These are phyloP conservation scores for Suhomyces panamericanus DNA, from an alignment of 1,139 yeast genomes.

Conservation along the genomic window DNA sequence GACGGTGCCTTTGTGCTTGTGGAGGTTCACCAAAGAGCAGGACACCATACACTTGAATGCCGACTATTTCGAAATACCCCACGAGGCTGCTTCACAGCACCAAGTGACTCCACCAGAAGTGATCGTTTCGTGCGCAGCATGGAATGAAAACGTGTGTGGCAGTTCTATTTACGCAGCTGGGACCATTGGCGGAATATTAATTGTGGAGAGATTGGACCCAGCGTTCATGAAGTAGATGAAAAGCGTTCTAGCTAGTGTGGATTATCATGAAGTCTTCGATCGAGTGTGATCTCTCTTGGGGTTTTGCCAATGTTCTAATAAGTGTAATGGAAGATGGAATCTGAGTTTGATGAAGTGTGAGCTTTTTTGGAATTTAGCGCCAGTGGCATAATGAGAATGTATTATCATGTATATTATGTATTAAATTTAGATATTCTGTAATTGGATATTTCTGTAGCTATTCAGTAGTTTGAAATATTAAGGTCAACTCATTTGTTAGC, in stretches of 20 bases:
- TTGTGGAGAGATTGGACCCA: slow-evolving; percentile 58
- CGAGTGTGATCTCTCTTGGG: no score
- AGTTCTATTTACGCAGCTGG: slow-evolving; percentile 70
- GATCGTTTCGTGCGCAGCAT: slow-evolving; percentile 53
- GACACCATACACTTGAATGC: slow-evolving; percentile 24
- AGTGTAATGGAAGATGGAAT: no score
- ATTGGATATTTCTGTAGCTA: no score
- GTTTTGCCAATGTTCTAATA: no score
- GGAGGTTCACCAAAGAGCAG: slow-evolving; percentile 31
- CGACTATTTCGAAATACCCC: slow-evolving; percentile 28
- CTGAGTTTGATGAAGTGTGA: no score
- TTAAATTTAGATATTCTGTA: slow-evolving; percentile 13
- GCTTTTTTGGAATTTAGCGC: no score
- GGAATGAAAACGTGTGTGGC: slow-evolving; percentile 56
- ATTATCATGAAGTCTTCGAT: no score
- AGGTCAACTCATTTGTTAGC: no score
- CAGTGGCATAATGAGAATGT: neutral
- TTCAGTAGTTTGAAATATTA: no score
- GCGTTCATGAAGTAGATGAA: no score
- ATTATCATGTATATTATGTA: slow-evolving; percentile 5
- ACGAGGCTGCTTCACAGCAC: slow-evolving; percentile 31
- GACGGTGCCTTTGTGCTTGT: slow-evolving; percentile 35
- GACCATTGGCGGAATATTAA: slow-evolving; percentile 62
- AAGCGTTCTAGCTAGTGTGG: no score
- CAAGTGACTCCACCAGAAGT: slow-evolving; percentile 55